Percentiles rank a stretch among this genome's conserved stretches.
Conservation (phyloP, 768 basidiomycete genomes). For the Auriscalpium orientale region DNA sequence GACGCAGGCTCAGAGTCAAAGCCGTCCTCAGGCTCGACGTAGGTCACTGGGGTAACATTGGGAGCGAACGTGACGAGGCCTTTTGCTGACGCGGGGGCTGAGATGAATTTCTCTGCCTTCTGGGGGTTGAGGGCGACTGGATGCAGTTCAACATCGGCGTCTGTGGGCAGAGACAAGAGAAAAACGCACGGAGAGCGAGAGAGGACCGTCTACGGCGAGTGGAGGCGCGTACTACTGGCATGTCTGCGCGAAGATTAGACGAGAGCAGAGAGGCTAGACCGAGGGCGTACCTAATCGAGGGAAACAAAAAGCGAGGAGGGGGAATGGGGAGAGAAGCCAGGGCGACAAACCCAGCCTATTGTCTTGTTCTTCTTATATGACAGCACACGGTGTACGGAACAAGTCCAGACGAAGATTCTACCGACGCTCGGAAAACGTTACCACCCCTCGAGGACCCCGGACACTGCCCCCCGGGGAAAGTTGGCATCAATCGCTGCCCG, state of each 20-base stretch:
- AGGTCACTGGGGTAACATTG: conserved; percentile 51
- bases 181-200: conserved; percentile 10
- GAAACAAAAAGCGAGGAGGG: conserved; percentile 13
- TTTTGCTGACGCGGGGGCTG: conserved; percentile 28
- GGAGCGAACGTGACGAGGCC: conserved; percentile 55
- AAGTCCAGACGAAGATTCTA: neutral
- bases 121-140: conserved; percentile 24
- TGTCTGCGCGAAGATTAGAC: conserved; percentile 1
- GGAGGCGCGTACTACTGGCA: conserved; percentile 11
- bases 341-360: conserved; percentile 4
- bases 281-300: conserved; percentile 12
- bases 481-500: neutral
- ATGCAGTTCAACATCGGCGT: no score
- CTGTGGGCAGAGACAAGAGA: neutral
- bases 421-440: neutral
- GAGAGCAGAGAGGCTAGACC: neutral
- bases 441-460: neutral
- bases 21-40: conserved; percentile 26
- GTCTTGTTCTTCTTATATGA: conserved; percentile 15
- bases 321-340: conserved; percentile 1
- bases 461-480: neutral
- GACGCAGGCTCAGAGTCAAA: conserved; percentile 26
- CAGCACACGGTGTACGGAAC: neutral
- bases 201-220: conserved; percentile 16
- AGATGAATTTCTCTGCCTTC: conserved; percentile 43